A percentile compares a stretch with the other conserved stretches of the same genome.
phyloP scores from a whole-genome alignment of 495 filamentous ascomycete genomes.

The Ascobolus immersus region DNA sequence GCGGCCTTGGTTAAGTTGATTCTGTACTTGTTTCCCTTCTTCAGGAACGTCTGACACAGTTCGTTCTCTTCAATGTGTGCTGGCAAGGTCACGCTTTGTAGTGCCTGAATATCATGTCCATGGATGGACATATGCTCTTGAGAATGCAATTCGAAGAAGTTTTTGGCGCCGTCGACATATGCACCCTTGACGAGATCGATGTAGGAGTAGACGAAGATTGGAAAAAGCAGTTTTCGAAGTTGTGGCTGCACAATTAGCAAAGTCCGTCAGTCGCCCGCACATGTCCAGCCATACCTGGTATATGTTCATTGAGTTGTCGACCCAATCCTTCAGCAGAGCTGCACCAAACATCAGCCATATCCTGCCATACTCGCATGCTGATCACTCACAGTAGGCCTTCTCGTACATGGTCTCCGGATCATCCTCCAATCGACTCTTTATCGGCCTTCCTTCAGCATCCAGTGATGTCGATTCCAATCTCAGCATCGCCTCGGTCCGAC shows the following conservation, averaged over 20 bases:
- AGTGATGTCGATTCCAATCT: slow-evolving; percentile 65
- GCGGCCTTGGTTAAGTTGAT: slow-evolving; percentile 61
- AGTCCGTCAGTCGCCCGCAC: background rate
- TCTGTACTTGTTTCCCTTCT: slow-evolving; percentile 57
- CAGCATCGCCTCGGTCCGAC: slow-evolving; percentile 73
- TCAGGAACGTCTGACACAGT: slow-evolving; percentile 51
- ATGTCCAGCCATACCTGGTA: slow-evolving; percentile 49
- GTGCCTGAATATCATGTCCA: slow-evolving; percentile 42
- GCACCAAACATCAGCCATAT: slow-evolving; percentile 7
- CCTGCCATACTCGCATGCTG: background rate
- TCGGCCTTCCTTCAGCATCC: slow-evolving; percentile 48
- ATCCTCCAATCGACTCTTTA: slow-evolving; percentile 35
- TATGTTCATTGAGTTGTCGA: slow-evolving; percentile 69
- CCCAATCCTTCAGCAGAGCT: slow-evolving; percentile 49
- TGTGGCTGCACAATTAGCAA: slow-evolving; percentile 34
- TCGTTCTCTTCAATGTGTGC: slow-evolving; percentile 50
- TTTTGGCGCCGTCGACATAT: slow-evolving; percentile 39
- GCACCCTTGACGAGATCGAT: slow-evolving; percentile 53
- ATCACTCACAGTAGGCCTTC: slow-evolving; percentile 35
- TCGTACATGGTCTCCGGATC: slow-evolving; percentile 48
- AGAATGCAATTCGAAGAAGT: slow-evolving; percentile 42
- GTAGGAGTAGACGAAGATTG: slow-evolving; percentile 79
- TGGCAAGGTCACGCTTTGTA: slow-evolving; percentile 43
- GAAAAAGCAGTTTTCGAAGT: slow-evolving; percentile 63
- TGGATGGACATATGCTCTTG: slow-evolving; percentile 47